Percentiles rank a stretch among this genome's conserved stretches.
Evolutionary conservation across 495 filamentous ascomycete genomes (phyloP).

Genomic region (Podospora fimiseda): DNA sequence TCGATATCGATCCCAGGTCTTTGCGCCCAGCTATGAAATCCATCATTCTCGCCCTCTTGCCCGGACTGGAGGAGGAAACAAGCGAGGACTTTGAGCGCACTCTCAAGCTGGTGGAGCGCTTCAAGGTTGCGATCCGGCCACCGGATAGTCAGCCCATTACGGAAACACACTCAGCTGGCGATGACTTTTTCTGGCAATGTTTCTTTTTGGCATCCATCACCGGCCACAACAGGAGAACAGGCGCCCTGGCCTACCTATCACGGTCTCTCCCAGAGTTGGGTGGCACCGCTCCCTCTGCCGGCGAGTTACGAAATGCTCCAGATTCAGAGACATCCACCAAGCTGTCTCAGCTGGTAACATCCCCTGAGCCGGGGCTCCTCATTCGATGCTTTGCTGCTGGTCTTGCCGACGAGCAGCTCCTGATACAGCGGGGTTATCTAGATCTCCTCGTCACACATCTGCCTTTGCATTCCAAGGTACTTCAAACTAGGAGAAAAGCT

Average conservation of each 20-base stretch:
- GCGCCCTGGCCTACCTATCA: slow-evolving; percentile 76
- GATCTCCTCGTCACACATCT: slow-evolving; percentile 88
- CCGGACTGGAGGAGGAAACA: slow-evolving; percentile 90
- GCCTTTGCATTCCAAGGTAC: slow-evolving; percentile 75
- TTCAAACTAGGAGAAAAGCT: slow-evolving; percentile 64
- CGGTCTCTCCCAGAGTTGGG: slow-evolving; percentile 73
- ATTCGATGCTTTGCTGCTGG: slow-evolving; percentile 87
- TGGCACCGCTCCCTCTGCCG: slow-evolving; percentile 23
- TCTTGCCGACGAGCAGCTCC: slow-evolving; percentile 77
- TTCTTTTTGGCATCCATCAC: slow-evolving; percentile 92
- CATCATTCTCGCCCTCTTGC: slow-evolving; percentile 75
- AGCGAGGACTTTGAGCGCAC: slow-evolving; percentile 95
- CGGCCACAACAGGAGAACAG: slow-evolving; percentile 71
- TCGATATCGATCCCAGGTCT: slow-evolving; percentile 59
- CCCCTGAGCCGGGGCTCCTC: slow-evolving; percentile 88
- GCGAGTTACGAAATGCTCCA: slow-evolving; percentile 11
- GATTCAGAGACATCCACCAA: slow-evolving; percentile 34
- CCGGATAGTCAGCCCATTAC: slow-evolving; percentile 40
- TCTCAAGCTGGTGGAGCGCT: slow-evolving; percentile 65
- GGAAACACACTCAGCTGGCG: slow-evolving; percentile 52
- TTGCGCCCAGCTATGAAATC: slow-evolving; percentile 85
- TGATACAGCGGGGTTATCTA: slow-evolving; percentile 89
- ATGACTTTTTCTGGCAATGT: slow-evolving; percentile 97
- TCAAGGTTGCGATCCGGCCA: slow-evolving; percentile 60
- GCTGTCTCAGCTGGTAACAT: slow-evolving; percentile 67